phyloP scores from a whole-genome alignment of 2,329 filamentous ascomycete species.

The Beauveria australis region DNA sequence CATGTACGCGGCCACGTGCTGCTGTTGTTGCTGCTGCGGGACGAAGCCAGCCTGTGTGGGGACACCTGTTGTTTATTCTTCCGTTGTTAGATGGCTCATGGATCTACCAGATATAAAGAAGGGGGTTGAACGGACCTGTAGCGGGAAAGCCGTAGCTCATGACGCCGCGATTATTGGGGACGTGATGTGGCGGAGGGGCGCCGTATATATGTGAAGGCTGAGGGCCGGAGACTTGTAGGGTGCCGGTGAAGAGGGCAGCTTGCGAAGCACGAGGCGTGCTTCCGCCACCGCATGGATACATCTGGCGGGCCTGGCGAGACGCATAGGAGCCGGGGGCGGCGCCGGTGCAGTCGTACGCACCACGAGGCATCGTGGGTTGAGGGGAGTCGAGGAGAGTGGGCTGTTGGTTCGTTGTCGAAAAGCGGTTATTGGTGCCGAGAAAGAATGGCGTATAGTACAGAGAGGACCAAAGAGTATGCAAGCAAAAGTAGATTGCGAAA shows the following conservation, averaged over 20 bases:
- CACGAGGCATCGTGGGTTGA: not conserved
- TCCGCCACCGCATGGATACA: not conserved
- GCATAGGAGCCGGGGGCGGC: constrained; percentile 8
- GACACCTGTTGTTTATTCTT: not conserved
- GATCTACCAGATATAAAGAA: too few relatives aligned
- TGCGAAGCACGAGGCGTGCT: constrained; percentile 4
- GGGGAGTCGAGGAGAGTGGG: not conserved
- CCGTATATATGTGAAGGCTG: too few relatives aligned
- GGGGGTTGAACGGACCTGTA: not conserved
- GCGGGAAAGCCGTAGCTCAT: not conserved
- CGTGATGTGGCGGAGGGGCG: too few relatives aligned
- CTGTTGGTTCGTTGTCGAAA: not conserved
- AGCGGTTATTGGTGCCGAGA: not conserved
- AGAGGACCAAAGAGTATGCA: not conserved
- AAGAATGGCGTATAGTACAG: not conserved
- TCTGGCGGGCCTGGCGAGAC: not conserved
- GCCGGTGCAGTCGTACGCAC: constrained; percentile 8
- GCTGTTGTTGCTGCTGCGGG: not conserved
- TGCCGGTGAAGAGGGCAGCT: not conserved
- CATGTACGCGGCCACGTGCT: not conserved
- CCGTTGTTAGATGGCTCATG: too few relatives aligned
- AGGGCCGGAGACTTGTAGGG: not conserved
- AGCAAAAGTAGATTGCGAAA: too few relatives aligned
- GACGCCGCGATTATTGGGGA: too few relatives aligned
- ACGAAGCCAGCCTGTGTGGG: not conserved